Percentiles rank a stretch among this genome's conserved stretches.
phyloP scores from a whole-genome alignment of 257 asterid species.

The Striga asiatica region DNA sequence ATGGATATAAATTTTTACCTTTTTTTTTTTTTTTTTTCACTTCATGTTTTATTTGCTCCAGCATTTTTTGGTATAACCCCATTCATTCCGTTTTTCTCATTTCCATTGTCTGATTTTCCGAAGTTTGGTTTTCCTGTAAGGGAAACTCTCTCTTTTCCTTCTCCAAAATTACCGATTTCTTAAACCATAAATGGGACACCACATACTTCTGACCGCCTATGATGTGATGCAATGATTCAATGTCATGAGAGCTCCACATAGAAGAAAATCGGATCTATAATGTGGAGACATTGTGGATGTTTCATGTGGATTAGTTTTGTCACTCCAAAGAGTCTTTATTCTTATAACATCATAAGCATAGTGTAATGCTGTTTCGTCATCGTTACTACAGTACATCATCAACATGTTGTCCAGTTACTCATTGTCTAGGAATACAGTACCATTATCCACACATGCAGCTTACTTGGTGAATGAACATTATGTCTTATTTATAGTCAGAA shows the following conservation, averaged over 20 bases:
- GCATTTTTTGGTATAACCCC: background rate
- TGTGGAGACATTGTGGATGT: background rate
- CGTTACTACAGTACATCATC: background rate
- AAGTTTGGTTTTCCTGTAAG: background rate
- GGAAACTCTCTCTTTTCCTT: background rate
- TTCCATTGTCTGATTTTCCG: background rate
- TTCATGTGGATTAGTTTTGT: background rate
- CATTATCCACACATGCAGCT: background rate
- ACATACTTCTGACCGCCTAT: background rate
- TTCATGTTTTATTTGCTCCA: constrained; percentile 5
- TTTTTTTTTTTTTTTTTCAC: background rate
- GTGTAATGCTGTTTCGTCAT: background rate
- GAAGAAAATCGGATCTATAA: background rate
- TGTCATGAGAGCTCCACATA: background rate
- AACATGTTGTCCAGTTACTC: background rate
- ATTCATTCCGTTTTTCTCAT: background rate
- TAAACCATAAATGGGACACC: background rate
- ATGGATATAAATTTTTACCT: background rate
- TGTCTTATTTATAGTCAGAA: background rate
- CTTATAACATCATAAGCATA: background rate
- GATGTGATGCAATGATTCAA: background rate
- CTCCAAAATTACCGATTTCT: background rate
- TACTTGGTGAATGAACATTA: background rate
- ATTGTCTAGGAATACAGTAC: background rate
- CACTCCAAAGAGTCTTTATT: background rate